A percentile compares a stretch with the other conserved stretches of the same genome.
These are phyloP conservation scores for Fusarium denticulatum DNA, from an alignment of 2,329 filamentous ascomycete species.

Conservation along the genomic window DNA sequence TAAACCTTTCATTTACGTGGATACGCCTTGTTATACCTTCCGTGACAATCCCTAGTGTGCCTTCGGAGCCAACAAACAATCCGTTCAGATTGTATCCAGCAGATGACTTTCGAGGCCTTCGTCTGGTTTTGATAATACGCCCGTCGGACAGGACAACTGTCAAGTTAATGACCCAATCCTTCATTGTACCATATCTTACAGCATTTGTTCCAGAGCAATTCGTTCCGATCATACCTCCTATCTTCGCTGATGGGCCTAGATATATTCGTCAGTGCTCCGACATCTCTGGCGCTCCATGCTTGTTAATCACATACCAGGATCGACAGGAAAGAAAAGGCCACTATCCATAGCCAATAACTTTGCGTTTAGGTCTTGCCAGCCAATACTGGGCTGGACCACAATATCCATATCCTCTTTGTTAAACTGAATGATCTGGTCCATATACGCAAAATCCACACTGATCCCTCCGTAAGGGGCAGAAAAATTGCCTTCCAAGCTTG, in stretches of 20 bases:
- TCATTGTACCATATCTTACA: constrained; percentile 86
- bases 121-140: constrained; percentile 79
- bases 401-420: constrained; percentile 92
- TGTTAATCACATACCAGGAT: constrained; percentile 68
- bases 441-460: constrained; percentile 87
- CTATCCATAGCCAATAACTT: constrained; percentile 72
- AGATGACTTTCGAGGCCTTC: constrained; percentile 81
- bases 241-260: constrained; percentile 72
- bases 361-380: constrained; percentile 91
- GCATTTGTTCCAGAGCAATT: constrained; percentile 83
- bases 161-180: constrained; percentile 86
- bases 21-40: constrained; percentile 62
- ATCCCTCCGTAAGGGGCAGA: constrained; percentile 87
- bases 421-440: constrained; percentile 83
- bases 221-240: constrained; percentile 85
- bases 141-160: constrained; percentile 84
- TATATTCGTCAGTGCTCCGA: neutral
- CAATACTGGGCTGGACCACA: constrained; percentile 88
- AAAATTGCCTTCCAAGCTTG: constrained; percentile 90
- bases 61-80: constrained; percentile 83
- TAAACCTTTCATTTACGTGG: neutral
- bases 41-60: constrained; percentile 82
- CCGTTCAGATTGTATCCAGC: constrained; percentile 86
- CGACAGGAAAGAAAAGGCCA: constrained; percentile 90
- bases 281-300: no score